Base-by-base conservation (phyloP, 2,329 filamentous ascomycete species). In the Emergomyces africanus region DNA sequence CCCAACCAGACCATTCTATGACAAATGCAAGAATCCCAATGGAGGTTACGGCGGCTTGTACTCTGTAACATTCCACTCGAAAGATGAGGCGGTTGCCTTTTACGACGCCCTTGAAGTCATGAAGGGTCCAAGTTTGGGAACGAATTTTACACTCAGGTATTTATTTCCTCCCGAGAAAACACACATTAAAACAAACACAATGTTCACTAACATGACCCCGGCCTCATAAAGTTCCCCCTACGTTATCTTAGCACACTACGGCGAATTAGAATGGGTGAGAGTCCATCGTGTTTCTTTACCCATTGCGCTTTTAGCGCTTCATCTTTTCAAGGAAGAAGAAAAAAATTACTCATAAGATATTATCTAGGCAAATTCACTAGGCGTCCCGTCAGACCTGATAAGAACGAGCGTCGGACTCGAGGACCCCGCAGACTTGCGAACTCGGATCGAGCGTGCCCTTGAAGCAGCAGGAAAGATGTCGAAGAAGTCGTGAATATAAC, bases 111-210 rank as follows among this genome's bases (percentile, higher is more conserved):
- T 99, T 18, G 84, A 95, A 62, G 94, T 90, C 1, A 85, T 90
- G 44, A 99, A 99, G 73, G 94, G 94, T 0, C 94, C 94, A 0
- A 96, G 90, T 72, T 77, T 99, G 55, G 94, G 94, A 1, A 97
- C 94, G 0, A 99, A 99, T 72, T 99, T 99, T 71, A 97, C 94
- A 0, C 78, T 99, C 42, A 87, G 77, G 78, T 79, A 60, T 25
- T 50, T 49, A 60, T 25, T 50, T 49, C 50, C 53, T 41, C 9
- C 25, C 14, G 42, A 33, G 6, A 10, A 39, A 12, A n/a, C 20
- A 49, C n/a, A 42, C 33, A 10, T 23, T 33, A 28, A n/a, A n/a
- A n/a, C n/a, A n/a, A 6, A 50, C 2, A 30, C 12, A 23, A 42
- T 33, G 14, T 15, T 18, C 12, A 44, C 14, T 55, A 33, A 55